Conservation (phyloP, 768 basidiomycete genomes). For the Lentinula lateritia region DNA sequence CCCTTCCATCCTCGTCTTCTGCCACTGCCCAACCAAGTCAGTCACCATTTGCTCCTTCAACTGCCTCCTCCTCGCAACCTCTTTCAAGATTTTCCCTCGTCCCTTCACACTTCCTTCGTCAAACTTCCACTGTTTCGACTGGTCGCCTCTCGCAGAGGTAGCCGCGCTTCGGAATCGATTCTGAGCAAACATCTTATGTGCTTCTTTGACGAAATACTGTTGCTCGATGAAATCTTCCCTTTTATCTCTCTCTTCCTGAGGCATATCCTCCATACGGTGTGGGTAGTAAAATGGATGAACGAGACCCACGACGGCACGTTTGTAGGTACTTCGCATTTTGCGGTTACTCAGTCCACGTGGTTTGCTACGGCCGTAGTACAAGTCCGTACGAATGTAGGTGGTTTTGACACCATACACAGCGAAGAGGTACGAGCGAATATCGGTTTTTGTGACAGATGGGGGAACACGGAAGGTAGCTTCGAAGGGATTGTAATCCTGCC, state of each 20-base stretch:
- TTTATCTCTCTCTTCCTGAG: not conserved
- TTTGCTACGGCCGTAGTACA: constrained; percentile 60
- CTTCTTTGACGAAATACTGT: not conserved
- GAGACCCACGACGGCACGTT: constrained; percentile 88
- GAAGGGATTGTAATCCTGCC: constrained; percentile 87
- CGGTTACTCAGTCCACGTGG: constrained; percentile 21
- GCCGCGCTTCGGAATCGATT: not conserved
- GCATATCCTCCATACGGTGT: constrained; percentile 73
- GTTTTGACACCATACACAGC: constrained; percentile 85
- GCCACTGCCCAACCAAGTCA: not conserved
- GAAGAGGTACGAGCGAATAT: constrained; percentile 79
- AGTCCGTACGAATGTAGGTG: constrained; percentile 95
- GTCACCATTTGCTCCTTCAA: not conserved
- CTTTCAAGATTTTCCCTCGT: constrained; percentile 1
- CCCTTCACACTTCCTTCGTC: not conserved
- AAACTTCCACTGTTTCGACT: not conserved
- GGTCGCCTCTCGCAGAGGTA: not conserved
- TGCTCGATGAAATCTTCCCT: constrained; percentile 1
- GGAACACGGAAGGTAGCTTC: constrained; percentile 93
- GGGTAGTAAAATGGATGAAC: constrained; percentile 95
- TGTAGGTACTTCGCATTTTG: constrained; percentile 60
- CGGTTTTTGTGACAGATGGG: constrained; percentile 86
- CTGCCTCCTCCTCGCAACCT: constrained; percentile 3
- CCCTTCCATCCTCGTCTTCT: not conserved
- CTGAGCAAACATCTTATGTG: not conserved